Percentiles rank a stretch among this genome's conserved stretches.
phyloP scores from a whole-genome alignment of 352 stramenopile species.

The Phytophthora podocarpi region DNA sequence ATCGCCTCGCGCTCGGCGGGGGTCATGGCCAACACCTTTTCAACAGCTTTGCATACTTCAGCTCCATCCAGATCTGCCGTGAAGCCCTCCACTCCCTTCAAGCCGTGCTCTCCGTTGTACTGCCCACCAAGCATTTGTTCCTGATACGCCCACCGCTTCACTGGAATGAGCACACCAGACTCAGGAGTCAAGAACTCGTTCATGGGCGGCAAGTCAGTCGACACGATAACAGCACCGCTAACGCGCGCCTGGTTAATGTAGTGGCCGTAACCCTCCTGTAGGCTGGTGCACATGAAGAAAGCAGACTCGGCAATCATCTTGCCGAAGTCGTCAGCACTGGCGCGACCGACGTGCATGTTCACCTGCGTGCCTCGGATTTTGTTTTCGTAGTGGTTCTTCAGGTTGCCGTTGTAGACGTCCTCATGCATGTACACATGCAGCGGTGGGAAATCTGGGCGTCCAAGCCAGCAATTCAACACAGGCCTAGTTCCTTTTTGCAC shows the following conservation, averaged over 20 bases:
- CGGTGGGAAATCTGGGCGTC: constrained; percentile 48
- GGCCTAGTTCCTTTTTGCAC: constrained; percentile 56
- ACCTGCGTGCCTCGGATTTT: constrained; percentile 31
- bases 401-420: constrained; percentile 35
- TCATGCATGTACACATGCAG: constrained; percentile 62
- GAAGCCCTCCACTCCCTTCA: constrained; percentile 51
- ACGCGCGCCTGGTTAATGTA: constrained; percentile 78
- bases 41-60: constrained; percentile 56
- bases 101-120: constrained; percentile 54
- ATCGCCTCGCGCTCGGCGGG: constrained; percentile 45
- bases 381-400: constrained; percentile 39
- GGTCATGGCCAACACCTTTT: constrained; percentile 58
- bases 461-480: constrained; percentile 66
- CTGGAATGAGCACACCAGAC: constrained; percentile 52
- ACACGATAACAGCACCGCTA: constrained; percentile 49
- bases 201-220: constrained; percentile 62
- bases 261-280: constrained; percentile 67
- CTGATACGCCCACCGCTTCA: constrained; percentile 29
- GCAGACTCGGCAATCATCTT: constrained; percentile 53
- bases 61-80: constrained; percentile 41
- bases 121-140: constrained; percentile 59
- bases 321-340: constrained; percentile 47
- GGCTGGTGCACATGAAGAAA: constrained; percentile 70
- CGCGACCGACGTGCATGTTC: constrained; percentile 43
- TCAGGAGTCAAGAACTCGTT: constrained; percentile 59